Conservation (phyloP, 2,329 filamentous ascomycete genomes). For the Pseudogymnoascus verrucosus region DNA sequence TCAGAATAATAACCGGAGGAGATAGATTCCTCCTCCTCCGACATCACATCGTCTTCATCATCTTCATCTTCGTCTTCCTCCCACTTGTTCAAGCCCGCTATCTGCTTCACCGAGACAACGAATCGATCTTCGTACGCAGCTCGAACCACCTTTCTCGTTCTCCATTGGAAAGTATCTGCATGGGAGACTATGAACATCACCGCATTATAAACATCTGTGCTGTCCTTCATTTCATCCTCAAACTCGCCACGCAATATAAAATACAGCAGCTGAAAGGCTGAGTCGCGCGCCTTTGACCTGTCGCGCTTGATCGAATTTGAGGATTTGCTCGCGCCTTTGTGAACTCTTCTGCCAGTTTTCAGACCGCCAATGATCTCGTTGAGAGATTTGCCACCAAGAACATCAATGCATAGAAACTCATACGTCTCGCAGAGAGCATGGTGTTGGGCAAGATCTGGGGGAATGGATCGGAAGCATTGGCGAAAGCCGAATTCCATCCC, state of each 20-base stretch:
- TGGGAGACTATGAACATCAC: constrained; percentile 24
- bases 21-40: constrained; percentile 12
- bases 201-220: constrained; percentile 19
- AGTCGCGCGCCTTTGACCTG: constrained; percentile 19
- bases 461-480: constrained; percentile 23
- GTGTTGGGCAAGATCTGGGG: constrained; percentile 20
- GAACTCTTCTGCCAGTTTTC: no score
- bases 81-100: constrained; percentile 19
- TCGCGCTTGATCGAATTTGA: constrained; percentile 10
- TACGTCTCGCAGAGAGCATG: constrained; percentile 23
- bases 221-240: constrained; percentile 19
- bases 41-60: constrained; percentile 12
- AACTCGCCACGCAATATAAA: constrained; percentile 18
- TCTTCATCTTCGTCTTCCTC: constrained; percentile 12
- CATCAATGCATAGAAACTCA: constrained; percentile 21
- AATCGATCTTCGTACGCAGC: constrained; percentile 23
- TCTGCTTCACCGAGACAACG: constrained; percentile 21
- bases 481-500: constrained; percentile 25
- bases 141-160: constrained; percentile 19
- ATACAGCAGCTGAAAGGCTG: constrained; percentile 22
- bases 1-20: neutral
- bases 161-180: constrained; percentile 21
- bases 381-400: constrained; percentile 18
- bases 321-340: no score
- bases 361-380: constrained; percentile 19